These are phyloP conservation scores for Aspergillus unguis DNA, from an alignment of 2,329 filamentous ascomycete species.

Conservation along the genomic window DNA sequence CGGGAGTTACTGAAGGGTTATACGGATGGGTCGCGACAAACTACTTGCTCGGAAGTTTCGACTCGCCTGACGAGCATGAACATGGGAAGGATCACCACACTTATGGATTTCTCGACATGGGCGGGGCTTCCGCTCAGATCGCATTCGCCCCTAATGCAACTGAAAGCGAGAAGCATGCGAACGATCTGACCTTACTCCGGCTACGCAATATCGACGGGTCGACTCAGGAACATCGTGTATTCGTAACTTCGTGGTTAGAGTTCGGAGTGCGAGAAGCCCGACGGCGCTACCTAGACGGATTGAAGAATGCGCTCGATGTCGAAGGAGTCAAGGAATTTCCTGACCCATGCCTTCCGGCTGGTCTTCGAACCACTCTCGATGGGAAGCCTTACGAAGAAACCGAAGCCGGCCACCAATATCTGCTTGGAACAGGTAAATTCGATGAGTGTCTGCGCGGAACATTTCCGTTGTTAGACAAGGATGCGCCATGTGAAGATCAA, in stretches of 20 bases:
- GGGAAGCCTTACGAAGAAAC: conserved; percentile 55
- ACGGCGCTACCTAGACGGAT: conserved; percentile 71
- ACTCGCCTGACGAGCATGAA: conserved; percentile 67
- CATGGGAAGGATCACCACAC: conserved; percentile 89
- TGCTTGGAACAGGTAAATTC: conserved; percentile 84
- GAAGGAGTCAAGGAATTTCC: conserved; percentile 65
- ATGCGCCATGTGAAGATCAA: conserved; percentile 73
- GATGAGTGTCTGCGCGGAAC: conserved; percentile 78
- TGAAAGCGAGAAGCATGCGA: conserved; percentile 81
- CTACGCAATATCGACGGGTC: conserved; percentile 79
- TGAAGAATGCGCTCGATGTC: conserved; percentile 65
- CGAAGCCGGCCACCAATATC: conserved; percentile 44
- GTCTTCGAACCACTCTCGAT: conserved; percentile 69
- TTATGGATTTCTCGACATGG: conserved; percentile 98
- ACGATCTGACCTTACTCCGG: conserved; percentile 82
- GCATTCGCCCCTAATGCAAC: conserved; percentile 94
- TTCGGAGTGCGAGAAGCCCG: conserved; percentile 96
- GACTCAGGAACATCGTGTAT: conserved; percentile 78
- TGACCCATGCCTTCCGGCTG: conserved; percentile 84
- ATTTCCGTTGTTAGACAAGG: conserved; percentile 83
- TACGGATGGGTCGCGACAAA: conserved; percentile 98
- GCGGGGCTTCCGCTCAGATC: conserved; percentile 94
- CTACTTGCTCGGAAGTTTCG: conserved; percentile 88
- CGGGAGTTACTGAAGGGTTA: conserved; percentile 89
- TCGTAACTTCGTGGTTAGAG: conserved; percentile 93